phyloP scores from a whole-genome alignment of 1,284 basidiomycete genomes.

The Rhodotorula mucilaginosa region DNA sequence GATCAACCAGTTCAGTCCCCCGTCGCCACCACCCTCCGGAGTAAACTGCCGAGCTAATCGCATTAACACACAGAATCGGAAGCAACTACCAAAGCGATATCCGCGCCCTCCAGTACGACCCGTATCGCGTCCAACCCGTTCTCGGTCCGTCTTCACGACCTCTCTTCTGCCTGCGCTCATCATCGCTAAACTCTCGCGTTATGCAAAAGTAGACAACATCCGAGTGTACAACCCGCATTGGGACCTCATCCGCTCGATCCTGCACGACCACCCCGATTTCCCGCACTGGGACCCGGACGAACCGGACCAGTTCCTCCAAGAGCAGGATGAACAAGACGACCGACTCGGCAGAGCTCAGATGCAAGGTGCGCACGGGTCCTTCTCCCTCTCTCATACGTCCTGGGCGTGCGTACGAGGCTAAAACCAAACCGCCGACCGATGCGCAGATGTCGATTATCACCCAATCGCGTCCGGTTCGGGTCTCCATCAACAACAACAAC shows the following conservation, averaged over 20 bases:
- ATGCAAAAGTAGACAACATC: not conserved
- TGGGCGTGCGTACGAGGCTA: no score
- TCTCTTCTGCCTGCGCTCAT: not conserved
- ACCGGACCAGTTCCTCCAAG: not conserved
- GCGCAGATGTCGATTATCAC: no score
- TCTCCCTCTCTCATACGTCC: not conserved
- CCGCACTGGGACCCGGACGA: constrained; percentile 6
- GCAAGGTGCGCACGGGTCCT: constrained; percentile 9
- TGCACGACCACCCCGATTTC: constrained; percentile 17
- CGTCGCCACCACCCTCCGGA: not conserved
- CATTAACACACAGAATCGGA: not conserved
- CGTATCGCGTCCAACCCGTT: not conserved
- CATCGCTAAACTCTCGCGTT: no score
- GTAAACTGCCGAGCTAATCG: not conserved
- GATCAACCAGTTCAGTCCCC: not conserved
- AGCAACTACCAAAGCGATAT: constrained; percentile 6
- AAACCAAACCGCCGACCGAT: no score
- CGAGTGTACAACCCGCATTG: not conserved
- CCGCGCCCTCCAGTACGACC: constrained; percentile 4
- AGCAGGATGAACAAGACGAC: not conserved
- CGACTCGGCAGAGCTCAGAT: constrained; percentile 8
- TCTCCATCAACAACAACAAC: no score
- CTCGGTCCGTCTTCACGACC: constrained; percentile 10
- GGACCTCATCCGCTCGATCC: not conserved
- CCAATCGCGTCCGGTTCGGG: no score